These are phyloP conservation scores for Ceratocystis huliohia DNA, from an alignment of 2,329 filamentous ascomycete species.

Conservation along the genomic window DNA sequence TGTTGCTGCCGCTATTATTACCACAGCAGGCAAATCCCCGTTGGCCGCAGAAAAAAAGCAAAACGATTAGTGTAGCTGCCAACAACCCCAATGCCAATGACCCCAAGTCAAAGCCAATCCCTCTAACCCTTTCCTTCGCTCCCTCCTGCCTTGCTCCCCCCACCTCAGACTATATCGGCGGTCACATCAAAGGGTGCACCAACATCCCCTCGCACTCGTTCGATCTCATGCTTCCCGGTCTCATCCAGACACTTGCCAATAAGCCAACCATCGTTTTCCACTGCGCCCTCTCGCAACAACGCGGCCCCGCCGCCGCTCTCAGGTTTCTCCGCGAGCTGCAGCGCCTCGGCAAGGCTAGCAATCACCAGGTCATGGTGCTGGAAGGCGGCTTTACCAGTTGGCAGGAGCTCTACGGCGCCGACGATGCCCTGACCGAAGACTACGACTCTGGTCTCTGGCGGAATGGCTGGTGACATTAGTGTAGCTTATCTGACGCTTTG, in stretches of 20 bases:
- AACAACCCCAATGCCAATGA: too few relatives aligned
- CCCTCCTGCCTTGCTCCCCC: neutral
- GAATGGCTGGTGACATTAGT: conserved; percentile 2
- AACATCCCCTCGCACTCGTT: conserved; percentile 65
- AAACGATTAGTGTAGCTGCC: too few relatives aligned
- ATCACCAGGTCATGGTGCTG: conserved; percentile 68
- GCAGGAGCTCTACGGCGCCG: conserved; percentile 72
- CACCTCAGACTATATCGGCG: conserved; percentile 68
- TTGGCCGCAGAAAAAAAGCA: neutral
- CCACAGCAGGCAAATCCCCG: neutral
- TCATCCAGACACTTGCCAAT: conserved; percentile 63
- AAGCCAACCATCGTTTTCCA: conserved; percentile 87
- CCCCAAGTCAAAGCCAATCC: neutral
- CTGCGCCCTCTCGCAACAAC: conserved; percentile 81
- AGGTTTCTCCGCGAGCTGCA: conserved; percentile 48
- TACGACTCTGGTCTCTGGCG: conserved; percentile 76
- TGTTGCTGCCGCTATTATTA: too few relatives aligned
- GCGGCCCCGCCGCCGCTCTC: conserved; percentile 74
- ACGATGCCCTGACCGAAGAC: conserved; percentile 68
- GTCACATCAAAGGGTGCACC: conserved; percentile 66
- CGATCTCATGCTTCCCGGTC: conserved; percentile 64
- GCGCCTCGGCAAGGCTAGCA: neutral
- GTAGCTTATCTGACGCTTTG: neutral
- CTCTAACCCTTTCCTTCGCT: conserved; percentile 1
- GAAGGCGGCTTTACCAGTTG: conserved; percentile 77